Percentiles rank a stretch among this genome's conserved stretches.
These are phyloP conservation scores for Amaranthus tricolor DNA, from an alignment of 179 eudicot genomes.

Conservation along the genomic window DNA sequence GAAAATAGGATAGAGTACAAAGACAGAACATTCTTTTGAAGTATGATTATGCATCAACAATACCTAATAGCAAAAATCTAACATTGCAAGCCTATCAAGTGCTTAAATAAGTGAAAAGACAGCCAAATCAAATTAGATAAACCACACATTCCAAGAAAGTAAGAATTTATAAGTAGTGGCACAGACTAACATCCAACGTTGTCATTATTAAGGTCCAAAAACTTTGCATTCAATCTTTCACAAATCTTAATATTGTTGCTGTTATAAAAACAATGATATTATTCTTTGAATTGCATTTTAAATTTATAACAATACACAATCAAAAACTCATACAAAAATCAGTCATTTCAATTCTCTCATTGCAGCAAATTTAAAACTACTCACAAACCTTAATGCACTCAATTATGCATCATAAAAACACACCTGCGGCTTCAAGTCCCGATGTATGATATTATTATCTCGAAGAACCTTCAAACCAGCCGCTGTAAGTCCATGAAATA, in stretches of 20 bases:
- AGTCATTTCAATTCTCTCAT: too few relatives aligned
- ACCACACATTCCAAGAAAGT: not conserved
- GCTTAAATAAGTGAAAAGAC: not conserved
- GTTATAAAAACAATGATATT: not conserved
- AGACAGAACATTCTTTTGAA: not conserved
- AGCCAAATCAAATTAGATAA: not conserved
- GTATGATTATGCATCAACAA: not conserved
- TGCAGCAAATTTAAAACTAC: too few relatives aligned
- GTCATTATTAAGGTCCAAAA: not conserved
- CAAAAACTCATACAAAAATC: too few relatives aligned
- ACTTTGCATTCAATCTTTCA: not conserved
- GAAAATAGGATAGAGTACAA: not conserved
- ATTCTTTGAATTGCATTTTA: too few relatives aligned
- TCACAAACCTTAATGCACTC: too few relatives aligned
- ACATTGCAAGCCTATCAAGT: not conserved
- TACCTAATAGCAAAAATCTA: not conserved
- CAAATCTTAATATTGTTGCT: not conserved
- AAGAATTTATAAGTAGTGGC: not conserved
- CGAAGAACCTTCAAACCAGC: slow-evolving; percentile 70
- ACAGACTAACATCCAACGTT: not conserved
- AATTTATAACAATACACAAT: too few relatives aligned
- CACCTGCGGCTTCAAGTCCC: slow-evolving; percentile 88
- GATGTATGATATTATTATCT: slow-evolving; percentile 81
- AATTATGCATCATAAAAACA: not conserved
- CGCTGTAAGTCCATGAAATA: slow-evolving; percentile 40